Percentiles rank a stretch among this genome's conserved stretches.
Evolutionary conservation across 805 yeast species (phyloP).

Genomic region (Starmerella sirachaensis): DNA sequence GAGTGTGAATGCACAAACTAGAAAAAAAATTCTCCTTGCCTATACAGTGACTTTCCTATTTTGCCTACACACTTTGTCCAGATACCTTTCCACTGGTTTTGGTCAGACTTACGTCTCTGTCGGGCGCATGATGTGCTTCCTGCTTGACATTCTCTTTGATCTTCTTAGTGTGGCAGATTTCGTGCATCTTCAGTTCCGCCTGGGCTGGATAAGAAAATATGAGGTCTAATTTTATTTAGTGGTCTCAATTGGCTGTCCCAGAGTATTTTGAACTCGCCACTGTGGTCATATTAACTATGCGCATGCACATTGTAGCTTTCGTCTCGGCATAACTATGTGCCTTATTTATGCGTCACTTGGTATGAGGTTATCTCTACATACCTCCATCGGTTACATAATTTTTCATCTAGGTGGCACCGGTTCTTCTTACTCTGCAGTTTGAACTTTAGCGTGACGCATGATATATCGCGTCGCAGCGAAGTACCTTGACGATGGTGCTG

Average conservation of each 20-base stretch:
- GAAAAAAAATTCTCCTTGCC: conserved; percentile 1
- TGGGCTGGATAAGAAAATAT: conserved; percentile 4
- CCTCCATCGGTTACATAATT: no score
- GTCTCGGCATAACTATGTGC: no score
- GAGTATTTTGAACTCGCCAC: no score
- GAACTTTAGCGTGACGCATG: no score
- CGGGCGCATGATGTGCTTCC: conserved; percentile 6
- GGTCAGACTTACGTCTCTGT: conserved; percentile 10
- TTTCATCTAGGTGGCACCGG: no score
- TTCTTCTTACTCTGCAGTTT: no score
- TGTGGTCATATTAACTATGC: no score
- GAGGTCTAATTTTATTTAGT: no score
- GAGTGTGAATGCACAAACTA: background rate
- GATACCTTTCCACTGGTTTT: conserved; percentile 10
- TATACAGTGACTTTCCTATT: conserved; percentile 6
- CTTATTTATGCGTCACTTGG: no score
- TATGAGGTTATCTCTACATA: no score
- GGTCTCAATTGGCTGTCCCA: no score
- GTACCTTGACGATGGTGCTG: conserved; percentile 23
- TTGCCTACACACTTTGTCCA: conserved; percentile 13
- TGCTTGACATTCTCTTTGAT: conserved; percentile 7
- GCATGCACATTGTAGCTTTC: no score
- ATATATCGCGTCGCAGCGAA: conserved; percentile 23
- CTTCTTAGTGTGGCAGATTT: conserved; percentile 9
- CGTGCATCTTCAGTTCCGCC: background rate